Percentiles rank a stretch among this genome's conserved stretches.
phyloP scores from a whole-genome alignment of 345 rosid genomes.

The Boechera stricta region DNA sequence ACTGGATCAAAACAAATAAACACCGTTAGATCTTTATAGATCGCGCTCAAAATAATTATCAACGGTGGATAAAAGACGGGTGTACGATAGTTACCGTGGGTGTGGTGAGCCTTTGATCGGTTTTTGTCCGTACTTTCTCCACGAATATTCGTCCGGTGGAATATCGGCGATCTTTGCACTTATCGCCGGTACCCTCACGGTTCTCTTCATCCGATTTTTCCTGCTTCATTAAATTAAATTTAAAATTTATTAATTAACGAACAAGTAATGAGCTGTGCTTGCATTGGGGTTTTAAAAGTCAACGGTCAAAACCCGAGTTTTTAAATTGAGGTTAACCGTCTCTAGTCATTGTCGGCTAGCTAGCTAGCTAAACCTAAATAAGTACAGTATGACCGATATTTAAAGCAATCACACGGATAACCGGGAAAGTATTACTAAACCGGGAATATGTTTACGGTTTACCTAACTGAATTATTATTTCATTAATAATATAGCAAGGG shows the following conservation, averaged over 20 bases:
- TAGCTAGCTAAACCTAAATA: neutral
- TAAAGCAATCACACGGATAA: neutral
- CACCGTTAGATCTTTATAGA: slow-evolving; percentile 35
- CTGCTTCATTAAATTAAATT: slow-evolving; percentile 44
- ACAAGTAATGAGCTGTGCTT: neutral
- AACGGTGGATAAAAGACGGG: slow-evolving; percentile 16
- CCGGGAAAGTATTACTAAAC: slow-evolving; percentile 15
- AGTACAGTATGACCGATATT: neutral
- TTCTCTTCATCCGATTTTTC: slow-evolving; percentile 77
- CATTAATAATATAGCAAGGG: neutral
- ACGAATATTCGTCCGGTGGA: slow-evolving; percentile 86
- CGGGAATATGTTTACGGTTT: slow-evolving; percentile 1
- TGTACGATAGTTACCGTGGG: slow-evolving; percentile 67
- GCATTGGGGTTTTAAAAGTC: neutral
- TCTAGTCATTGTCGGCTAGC: neutral
- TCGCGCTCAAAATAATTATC: neutral
- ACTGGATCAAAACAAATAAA: slow-evolving; percentile 48
- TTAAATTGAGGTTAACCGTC: neutral
- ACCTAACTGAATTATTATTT: slow-evolving; percentile 9
- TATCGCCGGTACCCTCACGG: slow-evolving; percentile 80
- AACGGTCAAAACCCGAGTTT: neutral
- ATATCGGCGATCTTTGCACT: slow-evolving; percentile 92
- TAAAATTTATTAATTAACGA: neutral
- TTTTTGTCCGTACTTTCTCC: slow-evolving; percentile 99
- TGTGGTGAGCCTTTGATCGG: slow-evolving; percentile 97